Base-by-base conservation (phyloP, 306 rosid species). In the Lithocarpus polystachyus region DNA sequence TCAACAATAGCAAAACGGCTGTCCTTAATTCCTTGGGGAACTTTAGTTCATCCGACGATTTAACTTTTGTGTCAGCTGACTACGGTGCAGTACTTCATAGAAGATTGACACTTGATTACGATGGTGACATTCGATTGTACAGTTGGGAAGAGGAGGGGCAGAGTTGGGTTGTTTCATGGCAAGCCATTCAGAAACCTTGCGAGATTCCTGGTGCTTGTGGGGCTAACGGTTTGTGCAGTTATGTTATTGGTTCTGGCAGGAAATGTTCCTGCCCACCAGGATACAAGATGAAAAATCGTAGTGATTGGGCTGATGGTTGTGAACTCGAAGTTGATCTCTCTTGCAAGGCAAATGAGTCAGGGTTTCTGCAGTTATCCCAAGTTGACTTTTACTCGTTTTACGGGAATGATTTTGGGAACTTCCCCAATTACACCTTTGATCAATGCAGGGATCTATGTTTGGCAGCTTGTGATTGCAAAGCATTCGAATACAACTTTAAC, bases 261-360 rank as follows among this genome's bases (percentile, higher is more conserved):
- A 83, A 72, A 59, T 86, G 87, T 14, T 53, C 75, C 11, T 81
- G 88, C 48, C 48, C 76, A 26, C 80, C 84, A 0, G 86, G 89
- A 2, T 20, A 71, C 54, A 81, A 22, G 56, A n/a, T 68, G 19
- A 84, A 33, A 26, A 79, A 76, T 13, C 28, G 1, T 2, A 53
- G 57, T 4, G 84, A 87, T 71, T 84, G 86, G 88, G 72, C 88
- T 26, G 12, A 68, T 4, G 94, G 94, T 4, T 90, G 92, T 28
- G 72, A 82, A 23, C 90, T 89, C 2, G 53, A 48, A 53, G 80
- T 86, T 43, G 56, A 23, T 28, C 15, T 81, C 4, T 48, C 82
- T 43, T 79, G 84, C 70, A 14, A 23, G 3, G 1, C 0, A 75
- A 79, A 9, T 5, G 79, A 84, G 68, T 62, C 85, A 4, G 61